phyloP scores from a whole-genome alignment of 192 early-diverging fungal species.

The Coemansia sp. region DNA sequence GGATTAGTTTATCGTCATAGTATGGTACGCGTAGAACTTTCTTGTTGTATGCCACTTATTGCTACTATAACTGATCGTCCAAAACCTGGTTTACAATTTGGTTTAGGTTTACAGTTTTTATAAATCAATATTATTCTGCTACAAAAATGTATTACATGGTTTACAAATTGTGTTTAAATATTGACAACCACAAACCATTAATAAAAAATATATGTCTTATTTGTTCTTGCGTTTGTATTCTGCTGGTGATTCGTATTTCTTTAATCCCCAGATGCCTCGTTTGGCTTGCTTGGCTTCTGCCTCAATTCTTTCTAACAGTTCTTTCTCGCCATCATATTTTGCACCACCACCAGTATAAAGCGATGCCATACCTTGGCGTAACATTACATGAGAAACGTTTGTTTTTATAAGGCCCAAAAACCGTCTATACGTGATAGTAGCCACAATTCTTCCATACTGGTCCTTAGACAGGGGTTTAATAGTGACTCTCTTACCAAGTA shows the following conservation, averaged over 20 bases:
- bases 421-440: slow-evolving; percentile 30
- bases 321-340: slow-evolving; percentile 45
- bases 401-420: slow-evolving; percentile 21
- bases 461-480: slow-evolving; percentile 44
- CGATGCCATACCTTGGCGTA: slow-evolving; percentile 23
- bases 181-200: neutral
- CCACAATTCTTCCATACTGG: slow-evolving; percentile 51
- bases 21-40: slow-evolving; percentile 84
- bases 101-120: slow-evolving; percentile 78
- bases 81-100: slow-evolving; percentile 80
- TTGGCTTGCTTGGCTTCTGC: slow-evolving; percentile 31
- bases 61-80: slow-evolving; percentile 63
- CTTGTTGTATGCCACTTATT: slow-evolving; percentile 81
- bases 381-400: slow-evolving; percentile 47
- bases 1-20: slow-evolving; percentile 86
- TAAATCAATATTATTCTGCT: slow-evolving; percentile 7
- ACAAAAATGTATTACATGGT: neutral
- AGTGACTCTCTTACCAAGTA: slow-evolving; percentile 29
- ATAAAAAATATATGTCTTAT: neutral
- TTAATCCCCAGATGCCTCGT: slow-evolving; percentile 43
- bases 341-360: slow-evolving; percentile 47
- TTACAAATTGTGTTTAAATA: neutral
- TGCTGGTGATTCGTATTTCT: slow-evolving; percentile 38
- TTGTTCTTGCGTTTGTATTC: slow-evolving; percentile 31
- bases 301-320: slow-evolving; percentile 29